Evolutionary conservation across 768 basidiomycete species (phyloP).

Genomic region (Austroboletus festivus): DNA sequence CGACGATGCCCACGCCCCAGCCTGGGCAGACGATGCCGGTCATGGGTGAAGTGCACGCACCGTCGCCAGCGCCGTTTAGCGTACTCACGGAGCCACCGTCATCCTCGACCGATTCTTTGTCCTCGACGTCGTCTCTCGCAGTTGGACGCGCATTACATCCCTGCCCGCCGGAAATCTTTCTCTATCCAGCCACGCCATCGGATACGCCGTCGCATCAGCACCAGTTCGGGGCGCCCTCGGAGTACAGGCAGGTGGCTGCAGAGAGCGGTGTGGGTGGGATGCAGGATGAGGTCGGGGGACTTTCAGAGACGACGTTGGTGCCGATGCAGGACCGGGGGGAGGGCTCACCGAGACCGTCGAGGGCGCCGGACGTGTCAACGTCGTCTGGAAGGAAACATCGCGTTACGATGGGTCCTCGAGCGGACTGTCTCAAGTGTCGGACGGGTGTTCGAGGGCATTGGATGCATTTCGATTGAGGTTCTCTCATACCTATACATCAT

Average conservation of each 20-base stretch:
- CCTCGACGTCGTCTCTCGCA: constrained; percentile 14
- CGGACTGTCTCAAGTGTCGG: constrained; percentile 65
- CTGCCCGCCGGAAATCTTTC: constrained; percentile 28
- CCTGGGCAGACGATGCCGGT: background rate
- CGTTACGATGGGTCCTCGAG: constrained; percentile 69
- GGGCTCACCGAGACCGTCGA: constrained; percentile 16
- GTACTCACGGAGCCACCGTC: constrained; percentile 23
- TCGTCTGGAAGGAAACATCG: constrained; percentile 39
- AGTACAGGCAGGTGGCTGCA: constrained; percentile 1
- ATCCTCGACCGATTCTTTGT: constrained; percentile 18
- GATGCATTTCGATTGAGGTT: constrained; percentile 59
- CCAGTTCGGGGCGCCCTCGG: constrained; percentile 2
- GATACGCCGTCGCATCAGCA: constrained; percentile 19
- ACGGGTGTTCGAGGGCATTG: constrained; percentile 68
- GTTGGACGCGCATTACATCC: background rate
- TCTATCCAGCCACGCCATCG: constrained; percentile 27
- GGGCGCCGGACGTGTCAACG: constrained; percentile 9
- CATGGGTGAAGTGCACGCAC: constrained; percentile 2
- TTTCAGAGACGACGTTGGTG: constrained; percentile 1
- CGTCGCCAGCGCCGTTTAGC: constrained; percentile 25
- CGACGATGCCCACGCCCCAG: constrained; percentile 10
- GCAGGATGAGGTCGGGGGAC: no score
- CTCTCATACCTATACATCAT: no score
- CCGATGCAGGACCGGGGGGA: constrained; percentile 14
- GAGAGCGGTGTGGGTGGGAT: background rate